Evolutionary conservation across 148 eudicot species (phyloP).

Genomic region (Beta vulgaris): DNA sequence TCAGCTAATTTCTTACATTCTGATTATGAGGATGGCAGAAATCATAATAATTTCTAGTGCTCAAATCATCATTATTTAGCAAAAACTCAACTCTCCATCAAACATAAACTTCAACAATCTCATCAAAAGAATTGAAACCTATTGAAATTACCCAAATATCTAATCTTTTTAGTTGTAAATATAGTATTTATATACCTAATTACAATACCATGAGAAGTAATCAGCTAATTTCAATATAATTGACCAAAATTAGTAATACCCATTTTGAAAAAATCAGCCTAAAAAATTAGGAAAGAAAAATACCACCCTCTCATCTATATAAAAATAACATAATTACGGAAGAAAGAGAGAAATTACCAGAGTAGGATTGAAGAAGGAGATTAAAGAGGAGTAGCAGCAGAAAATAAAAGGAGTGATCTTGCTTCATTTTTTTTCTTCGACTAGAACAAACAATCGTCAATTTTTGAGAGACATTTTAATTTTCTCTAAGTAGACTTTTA

Average conservation of each 20-base stretch:
- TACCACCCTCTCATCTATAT: too few species aligned
- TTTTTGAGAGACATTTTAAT: neutral
- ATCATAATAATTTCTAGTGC: too few species aligned
- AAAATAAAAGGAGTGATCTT: constrained; percentile 18
- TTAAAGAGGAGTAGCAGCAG: constrained; percentile 21
- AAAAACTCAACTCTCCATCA: neutral
- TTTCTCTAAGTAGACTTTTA: neutral
- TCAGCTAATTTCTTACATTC: neutral
- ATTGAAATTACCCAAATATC: neutral
- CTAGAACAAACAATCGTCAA: neutral
- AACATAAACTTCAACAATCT: too few species aligned
- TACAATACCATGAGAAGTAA: neutral
- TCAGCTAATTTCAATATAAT: neutral
- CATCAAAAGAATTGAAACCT: neutral
- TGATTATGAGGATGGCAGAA: too few species aligned
- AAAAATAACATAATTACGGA: too few species aligned
- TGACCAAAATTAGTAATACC: neutral
- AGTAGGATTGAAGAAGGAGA: constrained; percentile 31
- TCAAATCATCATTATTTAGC: neutral
- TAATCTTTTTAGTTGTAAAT: neutral
- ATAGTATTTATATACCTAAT: neutral
- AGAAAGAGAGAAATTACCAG: neutral
- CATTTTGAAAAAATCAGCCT: neutral
- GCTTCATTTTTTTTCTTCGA: constrained; percentile 15
- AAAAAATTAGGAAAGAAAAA: neutral